Conservation (phyloP, 1,284 basidiomycete species). For the Chalciporus sp. region DNA sequence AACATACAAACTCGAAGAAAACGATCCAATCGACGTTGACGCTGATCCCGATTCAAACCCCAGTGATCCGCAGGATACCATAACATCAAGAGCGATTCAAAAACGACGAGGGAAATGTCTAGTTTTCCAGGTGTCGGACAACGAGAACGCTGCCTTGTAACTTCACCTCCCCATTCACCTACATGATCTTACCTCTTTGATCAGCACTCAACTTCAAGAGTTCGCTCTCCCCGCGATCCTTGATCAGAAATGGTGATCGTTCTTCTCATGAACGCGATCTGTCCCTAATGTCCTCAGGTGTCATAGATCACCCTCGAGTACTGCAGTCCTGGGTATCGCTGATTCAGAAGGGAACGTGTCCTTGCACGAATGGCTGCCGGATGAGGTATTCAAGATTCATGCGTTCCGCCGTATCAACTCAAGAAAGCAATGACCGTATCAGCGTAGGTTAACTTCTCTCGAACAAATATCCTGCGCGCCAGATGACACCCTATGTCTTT, state of each 20-base stretch:
- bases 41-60: not conserved
- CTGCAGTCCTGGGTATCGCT: constrained; percentile 68
- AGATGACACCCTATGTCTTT: constrained; percentile 72
- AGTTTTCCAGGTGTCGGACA: constrained; percentile 50
- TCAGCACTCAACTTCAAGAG: constrained; percentile 66
- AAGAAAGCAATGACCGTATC: constrained; percentile 6
- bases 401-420: not conserved
- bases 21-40: not conserved
- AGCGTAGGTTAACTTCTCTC: constrained; percentile 49
- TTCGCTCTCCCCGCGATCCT: constrained; percentile 80
- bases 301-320: constrained; percentile 44
- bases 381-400: constrained; percentile 44
- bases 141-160: constrained; percentile 13
- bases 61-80: not conserved
- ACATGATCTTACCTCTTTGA: constrained; percentile 7
- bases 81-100: constrained; percentile 31
- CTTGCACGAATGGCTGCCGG: constrained; percentile 55
- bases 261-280: not conserved
- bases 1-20: constrained; percentile 73
- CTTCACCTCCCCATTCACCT: not conserved
- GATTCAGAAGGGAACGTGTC: constrained; percentile 83
- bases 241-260: constrained; percentile 92
- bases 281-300: constrained; percentile 49
- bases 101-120: constrained; percentile 67
- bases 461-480: constrained; percentile 61